Evolutionary conservation across 768 basidiomycete species (phyloP), one percentile per base, ranked within the genome.

Genomic region (Auriculariales sp.): DNA sequence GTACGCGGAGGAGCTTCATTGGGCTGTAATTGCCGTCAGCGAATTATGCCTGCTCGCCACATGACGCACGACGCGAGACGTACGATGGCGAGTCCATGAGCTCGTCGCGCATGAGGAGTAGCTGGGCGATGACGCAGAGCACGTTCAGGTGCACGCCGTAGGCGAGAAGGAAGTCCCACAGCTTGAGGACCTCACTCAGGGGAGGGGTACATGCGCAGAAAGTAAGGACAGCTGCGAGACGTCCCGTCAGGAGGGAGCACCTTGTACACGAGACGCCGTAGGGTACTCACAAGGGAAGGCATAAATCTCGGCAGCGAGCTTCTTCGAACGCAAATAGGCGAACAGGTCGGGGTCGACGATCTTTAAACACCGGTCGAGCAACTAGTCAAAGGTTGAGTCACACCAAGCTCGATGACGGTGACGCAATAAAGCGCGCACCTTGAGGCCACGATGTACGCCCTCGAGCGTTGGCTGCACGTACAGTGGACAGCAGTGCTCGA

Each of bases 81-180:
- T 50, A 93, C 94, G 89, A 91, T 2, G 81, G 71, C 1, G 84
- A 89, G 46, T 67, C 71, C 81, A 99, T 90, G 44, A 99, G 77
- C 42, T 91, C 87, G 39, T 88, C 83, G 52, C 91, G 73, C 66
- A 97, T 94, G 10, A 94, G 74, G 3, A 93, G 62, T 3, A 99
- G 67, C 59, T 98, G 95, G 5, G 95, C 94, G 53, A 98, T 97
- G 3, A 98, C 92, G 59, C 93, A 97, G 14, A 99, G 71, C 10
- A 99, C 83, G 59, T 99, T 99, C 17, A 99, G 72, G 59, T 98
- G 95, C 22, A 93, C 87, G 12, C 95, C 95, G 59, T 93, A 98
- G 3, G 94, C 90, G 25, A 99, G 73, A 7, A 99, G 73, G 61
- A 98, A 99, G 64, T 99, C 95, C 94, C 95, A 99, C 48, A 99